A percentile compares a stretch with the other conserved stretches of the same genome.
Conservation (phyloP, 345 rosid species). For the Populus davidiana region DNA sequence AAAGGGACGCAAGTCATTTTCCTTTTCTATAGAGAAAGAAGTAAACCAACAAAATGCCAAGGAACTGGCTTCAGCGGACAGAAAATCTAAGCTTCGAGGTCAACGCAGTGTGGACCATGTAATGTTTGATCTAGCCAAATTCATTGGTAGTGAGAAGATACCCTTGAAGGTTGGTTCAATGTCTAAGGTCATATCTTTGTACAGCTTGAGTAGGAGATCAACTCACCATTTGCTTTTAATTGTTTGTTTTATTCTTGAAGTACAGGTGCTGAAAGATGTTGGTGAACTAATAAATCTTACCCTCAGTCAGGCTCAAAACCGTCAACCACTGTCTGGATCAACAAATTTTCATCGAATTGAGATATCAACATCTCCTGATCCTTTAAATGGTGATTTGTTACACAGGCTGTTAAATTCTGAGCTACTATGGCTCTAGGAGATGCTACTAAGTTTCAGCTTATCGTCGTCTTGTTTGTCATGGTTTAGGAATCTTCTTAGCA, state of each 20-base stretch:
- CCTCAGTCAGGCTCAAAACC: slow-evolving; percentile 65
- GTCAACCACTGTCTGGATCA: slow-evolving; percentile 69
- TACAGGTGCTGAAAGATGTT: slow-evolving; percentile 81
- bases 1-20: slow-evolving; percentile 54
- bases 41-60: slow-evolving; percentile 40
- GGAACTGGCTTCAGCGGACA: slow-evolving; percentile 41
- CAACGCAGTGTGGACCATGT: slow-evolving; percentile 61
- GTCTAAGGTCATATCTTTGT: not conserved
- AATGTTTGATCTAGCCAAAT: slow-evolving; percentile 76
- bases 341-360: slow-evolving; percentile 85
- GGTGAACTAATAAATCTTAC: slow-evolving; percentile 76
- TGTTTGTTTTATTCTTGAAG: slow-evolving; percentile 10
- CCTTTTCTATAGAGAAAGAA: slow-evolving; percentile 68
- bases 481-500: not conserved
- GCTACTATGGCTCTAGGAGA: slow-evolving; percentile 1
- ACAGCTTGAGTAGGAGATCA: not conserved
- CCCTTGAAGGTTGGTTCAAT: slow-evolving; percentile 66
- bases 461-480: not conserved
- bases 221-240: not conserved
- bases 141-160: slow-evolving; percentile 81
- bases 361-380: slow-evolving; percentile 57
- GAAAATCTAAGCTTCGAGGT: slow-evolving; percentile 56
- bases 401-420: slow-evolving; percentile 1
- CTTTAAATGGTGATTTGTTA: slow-evolving; percentile 61
- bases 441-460: not conserved